Base-by-base conservation (phyloP, 2,329 filamentous ascomycete genomes). In the Rutstroemia sydowiana region DNA sequence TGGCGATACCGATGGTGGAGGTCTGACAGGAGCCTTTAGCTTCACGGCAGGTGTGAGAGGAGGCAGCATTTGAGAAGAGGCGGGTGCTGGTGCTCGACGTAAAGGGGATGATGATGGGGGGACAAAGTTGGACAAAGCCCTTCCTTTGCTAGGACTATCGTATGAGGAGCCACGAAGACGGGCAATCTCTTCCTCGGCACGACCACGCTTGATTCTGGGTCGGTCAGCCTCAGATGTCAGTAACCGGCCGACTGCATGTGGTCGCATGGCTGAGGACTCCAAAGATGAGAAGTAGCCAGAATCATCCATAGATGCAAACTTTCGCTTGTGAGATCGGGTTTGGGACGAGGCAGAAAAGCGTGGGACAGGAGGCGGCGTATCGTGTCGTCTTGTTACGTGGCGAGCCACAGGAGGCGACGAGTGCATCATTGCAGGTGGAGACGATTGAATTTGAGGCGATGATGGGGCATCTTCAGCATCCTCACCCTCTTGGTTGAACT, bases 251-350 rank as follows among this genome's bases (percentile, higher is more conserved):
- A 79, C 75, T 58, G 81, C 78, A 57, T 84, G 82, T 44, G 86
- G 83, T 54, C 92, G 81, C 66, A 88, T 79, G 13, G 79, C 89
- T 0, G 93, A 97, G 2, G 93, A 97, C 61, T 96, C 91, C 16
- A 97, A 77, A 0, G 91, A 96, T 1, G 93, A 97, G 66, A 95
- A 95, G 69, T 97, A 98, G 37, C 93, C 93, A 66, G 92, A 97
- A 69, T 98, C 93, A 63, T 87, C 88, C 74, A 95, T 85, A 11
- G 86, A 85, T 28, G 80, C 79, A 62, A 87, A 81, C 68, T 89
- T 92, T 59, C 87, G 84, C 70, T 88, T 88, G 59, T 85, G 83
- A 36, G 82, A 79, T 42, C 64, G 82, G 46, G 75, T 72, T 40
- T 77, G 77, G n/a, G 87, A 87, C 18, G 84, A 84, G 36, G 76